Conservation (phyloP, 306 rosid species). For the Cicer judaicum region DNA sequence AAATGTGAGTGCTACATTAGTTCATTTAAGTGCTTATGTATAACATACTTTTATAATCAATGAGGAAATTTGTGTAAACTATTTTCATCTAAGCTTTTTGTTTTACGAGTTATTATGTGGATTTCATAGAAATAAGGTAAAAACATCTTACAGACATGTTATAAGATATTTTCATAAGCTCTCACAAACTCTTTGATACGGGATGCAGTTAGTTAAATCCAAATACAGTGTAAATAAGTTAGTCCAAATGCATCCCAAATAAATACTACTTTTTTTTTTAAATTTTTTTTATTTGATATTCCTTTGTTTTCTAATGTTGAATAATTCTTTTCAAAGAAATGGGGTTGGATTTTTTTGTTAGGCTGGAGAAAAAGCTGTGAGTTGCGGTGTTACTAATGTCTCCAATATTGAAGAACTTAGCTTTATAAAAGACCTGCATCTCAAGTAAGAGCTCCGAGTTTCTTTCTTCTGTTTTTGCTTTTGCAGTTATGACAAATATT, state of each 20-base stretch:
- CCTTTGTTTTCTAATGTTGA: not conserved
- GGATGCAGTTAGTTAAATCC: not conserved
- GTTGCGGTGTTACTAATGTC: conserved; percentile 80
- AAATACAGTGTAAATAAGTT: not conserved
- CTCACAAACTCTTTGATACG: not conserved
- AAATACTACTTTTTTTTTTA: not conserved
- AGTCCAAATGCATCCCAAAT: not conserved
- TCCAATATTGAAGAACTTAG: conserved; percentile 73
- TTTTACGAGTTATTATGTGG: not conserved
- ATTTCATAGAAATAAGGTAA: not conserved
- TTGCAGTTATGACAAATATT: not conserved
- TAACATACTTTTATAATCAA: not conserved
- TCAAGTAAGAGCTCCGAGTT: conserved; percentile 55
- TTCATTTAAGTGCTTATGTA: not conserved
- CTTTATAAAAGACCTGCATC: conserved; percentile 74
- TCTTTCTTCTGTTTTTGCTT: not conserved
- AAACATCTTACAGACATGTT: not conserved
- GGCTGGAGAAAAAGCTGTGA: conserved; percentile 97
- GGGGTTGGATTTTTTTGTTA: conserved; percentile 38
- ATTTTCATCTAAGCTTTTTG: not conserved
- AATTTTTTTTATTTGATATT: not conserved
- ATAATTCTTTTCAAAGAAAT: conserved; percentile 25
- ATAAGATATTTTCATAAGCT: not conserved
- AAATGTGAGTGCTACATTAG: too few species aligned
- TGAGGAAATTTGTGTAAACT: not conserved